Evolutionary conservation across 1,284 basidiomycete species (phyloP).

Genomic region (Malassezia sp.): DNA sequence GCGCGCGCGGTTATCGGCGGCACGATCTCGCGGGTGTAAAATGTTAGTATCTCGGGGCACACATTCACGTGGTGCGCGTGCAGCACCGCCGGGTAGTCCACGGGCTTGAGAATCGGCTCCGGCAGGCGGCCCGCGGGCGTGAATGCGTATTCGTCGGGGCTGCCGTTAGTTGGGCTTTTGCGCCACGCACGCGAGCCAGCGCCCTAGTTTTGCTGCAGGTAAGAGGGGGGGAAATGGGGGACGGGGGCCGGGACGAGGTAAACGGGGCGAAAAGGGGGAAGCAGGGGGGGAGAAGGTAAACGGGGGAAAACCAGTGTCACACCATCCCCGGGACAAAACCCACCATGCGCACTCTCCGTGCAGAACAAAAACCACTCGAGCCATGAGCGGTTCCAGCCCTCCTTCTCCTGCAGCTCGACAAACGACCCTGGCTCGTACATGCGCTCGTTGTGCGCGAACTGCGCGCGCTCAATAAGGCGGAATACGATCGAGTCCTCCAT

Average conservation of each 20-base stretch:
- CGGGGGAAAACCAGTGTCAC: no score
- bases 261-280: no score
- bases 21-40: conserved; percentile 70
- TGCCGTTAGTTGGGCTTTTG: background rate
- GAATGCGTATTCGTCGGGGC: conserved; percentile 93
- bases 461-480: conserved; percentile 78
- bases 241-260: no score
- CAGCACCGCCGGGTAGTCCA: conserved; percentile 66
- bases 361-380: conserved; percentile 94
- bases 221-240: background rate
- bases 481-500: conserved; percentile 99
- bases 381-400: conserved; percentile 72
- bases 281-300: background rate
- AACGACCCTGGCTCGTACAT: conserved; percentile 77
- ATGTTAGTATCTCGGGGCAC: conserved; percentile 73
- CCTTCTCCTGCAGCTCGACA: conserved; percentile 55
- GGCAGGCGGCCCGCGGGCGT: conserved; percentile 63
- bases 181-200: conserved; percentile 19
- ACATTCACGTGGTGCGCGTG: conserved; percentile 73
- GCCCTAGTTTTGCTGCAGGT: conserved; percentile 21
- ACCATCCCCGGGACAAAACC: background rate
- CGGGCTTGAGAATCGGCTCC: conserved; percentile 64
- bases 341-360: conserved; percentile 85
- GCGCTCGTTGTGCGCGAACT: conserved; percentile 84
- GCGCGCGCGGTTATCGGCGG: conserved; percentile 59